Evolutionary conservation across 176 grass and related monocot species (phyloP).

Genomic region (Avena insularis): DNA sequence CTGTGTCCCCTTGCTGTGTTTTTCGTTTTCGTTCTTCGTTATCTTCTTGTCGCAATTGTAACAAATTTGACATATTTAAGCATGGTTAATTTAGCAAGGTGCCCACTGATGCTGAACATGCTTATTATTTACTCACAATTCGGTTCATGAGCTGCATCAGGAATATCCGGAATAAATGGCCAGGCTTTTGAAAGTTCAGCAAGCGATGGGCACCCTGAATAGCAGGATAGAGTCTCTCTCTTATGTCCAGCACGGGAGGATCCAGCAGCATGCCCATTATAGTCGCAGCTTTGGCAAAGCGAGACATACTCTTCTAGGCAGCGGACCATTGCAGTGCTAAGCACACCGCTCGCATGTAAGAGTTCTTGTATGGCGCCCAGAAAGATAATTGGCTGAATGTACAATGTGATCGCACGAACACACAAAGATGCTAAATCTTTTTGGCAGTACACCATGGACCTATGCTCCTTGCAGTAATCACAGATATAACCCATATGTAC

Average conservation of each 20-base stretch:
- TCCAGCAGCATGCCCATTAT: conserved; percentile 61
- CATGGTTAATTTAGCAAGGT: too few relatives aligned
- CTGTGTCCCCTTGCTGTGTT: too few relatives aligned
- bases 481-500: conserved; percentile 63
- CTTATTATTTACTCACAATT: conserved; percentile 71
- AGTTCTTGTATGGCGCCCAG: conserved; percentile 72
- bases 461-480: conserved; percentile 77
- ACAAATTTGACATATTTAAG: too few relatives aligned
- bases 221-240: conserved; percentile 72
- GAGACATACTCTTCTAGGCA: conserved; percentile 51
- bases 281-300: conserved; percentile 90
- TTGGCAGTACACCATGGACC: conserved; percentile 77
- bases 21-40: too few relatives aligned
- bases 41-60: too few relatives aligned
- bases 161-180: conserved; percentile 56
- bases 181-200: conserved; percentile 85
- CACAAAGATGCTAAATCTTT: conserved; percentile 85
- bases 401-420: conserved; percentile 79
- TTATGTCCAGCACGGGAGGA: conserved; percentile 63
- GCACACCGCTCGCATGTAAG: too few relatives aligned
- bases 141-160: conserved; percentile 55
- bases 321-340: conserved; percentile 61
- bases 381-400: conserved; percentile 87
- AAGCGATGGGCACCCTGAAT: conserved; percentile 76
- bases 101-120: conserved; percentile 31